Base-by-base conservation (phyloP, 31 red algal species). In the Asparagopsis taxiformis region DNA sequence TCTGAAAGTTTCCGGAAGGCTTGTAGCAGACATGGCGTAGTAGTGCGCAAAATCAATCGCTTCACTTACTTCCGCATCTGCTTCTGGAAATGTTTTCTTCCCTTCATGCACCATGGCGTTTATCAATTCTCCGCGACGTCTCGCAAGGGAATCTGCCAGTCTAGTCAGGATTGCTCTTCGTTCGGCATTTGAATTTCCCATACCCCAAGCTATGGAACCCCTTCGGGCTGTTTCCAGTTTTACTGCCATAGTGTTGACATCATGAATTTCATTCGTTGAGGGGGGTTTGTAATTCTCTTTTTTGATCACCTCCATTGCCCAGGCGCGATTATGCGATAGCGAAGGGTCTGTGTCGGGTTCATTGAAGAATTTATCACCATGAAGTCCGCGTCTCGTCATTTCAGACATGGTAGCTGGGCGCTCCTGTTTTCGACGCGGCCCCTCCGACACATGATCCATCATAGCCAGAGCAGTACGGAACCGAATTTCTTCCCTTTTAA, bases 1-100 rank as follows among this genome's bases (percentile, higher is more conserved):
- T 52, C 67, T 65, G 35, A 85, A 85, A 50, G 36, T 56, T 5
- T 17, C 29, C 9, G 80, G 68, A 36, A 85, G 43, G 20, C 31
- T 24, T 35, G 54, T 62, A 20, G 44, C 72, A 20, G 36, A 31
- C 38, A 63, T 59, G 7, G 72, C 83, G 30, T 88, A 88, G 55
- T 72, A 88, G 9, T 44, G 61, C 25, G 83, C 83, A 72, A 88
- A 88, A 51, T 88, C 83, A 28, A 77, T 78, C 1, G 72, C 72
- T 64, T 88, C 83, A 51, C 64, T 64, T 3, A 88, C 44, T 52
- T 88, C 83, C 8, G 65, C 31, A 67, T 88, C 83, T 43, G 72
- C 83, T 31, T 88, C 72, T 3, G 64, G 20, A 25, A 88, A 66
- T 34, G 60, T 88, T 32, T 88, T 88, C 31, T 22, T 36, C 15